Evolutionary conservation across 805 yeast genomes (phyloP).

Genomic region (Kodamaea nitidulidarum): DNA sequence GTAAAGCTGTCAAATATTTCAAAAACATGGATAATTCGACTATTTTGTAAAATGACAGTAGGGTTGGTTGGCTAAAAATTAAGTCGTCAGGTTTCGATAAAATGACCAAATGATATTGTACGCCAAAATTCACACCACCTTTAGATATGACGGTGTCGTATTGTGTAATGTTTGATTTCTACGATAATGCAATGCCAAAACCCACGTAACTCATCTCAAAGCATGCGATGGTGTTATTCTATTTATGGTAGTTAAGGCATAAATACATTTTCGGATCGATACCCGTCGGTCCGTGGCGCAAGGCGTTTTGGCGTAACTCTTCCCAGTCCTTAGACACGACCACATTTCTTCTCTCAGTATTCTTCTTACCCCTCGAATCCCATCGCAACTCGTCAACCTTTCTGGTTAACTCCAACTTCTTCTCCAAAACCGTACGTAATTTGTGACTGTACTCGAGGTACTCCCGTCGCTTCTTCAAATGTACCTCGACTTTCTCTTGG

Average conservation of each 20-base stretch:
- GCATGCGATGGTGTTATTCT: no score
- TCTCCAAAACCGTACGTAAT: slow-evolving; percentile 8
- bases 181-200: no score
- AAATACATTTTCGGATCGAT: slow-evolving; percentile 13
- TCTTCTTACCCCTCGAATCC: slow-evolving; percentile 2
- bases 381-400: slow-evolving; percentile 8
- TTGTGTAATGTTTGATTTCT: no score
- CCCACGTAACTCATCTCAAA: no score
- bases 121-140: no score
- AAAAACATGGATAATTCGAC: no score
- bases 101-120: no score
- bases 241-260: not conserved
- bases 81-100: no score
- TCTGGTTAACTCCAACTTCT: slow-evolving; percentile 11
- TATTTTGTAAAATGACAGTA: no score
- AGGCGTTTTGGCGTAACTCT: slow-evolving; percentile 9
- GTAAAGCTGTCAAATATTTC: no score
- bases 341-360: not conserved
- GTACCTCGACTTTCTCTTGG: not conserved
- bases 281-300: slow-evolving; percentile 12
- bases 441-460: slow-evolving; percentile 5
- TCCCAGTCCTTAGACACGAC: not conserved
- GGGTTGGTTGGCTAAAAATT: no score
- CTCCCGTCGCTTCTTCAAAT: slow-evolving; percentile 2
- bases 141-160: no score